A percentile compares a stretch with the other conserved stretches of the same genome.
Evolutionary conservation across 2,329 filamentous ascomycete species (phyloP).

Genomic region (Beauveria brongniartii): DNA sequence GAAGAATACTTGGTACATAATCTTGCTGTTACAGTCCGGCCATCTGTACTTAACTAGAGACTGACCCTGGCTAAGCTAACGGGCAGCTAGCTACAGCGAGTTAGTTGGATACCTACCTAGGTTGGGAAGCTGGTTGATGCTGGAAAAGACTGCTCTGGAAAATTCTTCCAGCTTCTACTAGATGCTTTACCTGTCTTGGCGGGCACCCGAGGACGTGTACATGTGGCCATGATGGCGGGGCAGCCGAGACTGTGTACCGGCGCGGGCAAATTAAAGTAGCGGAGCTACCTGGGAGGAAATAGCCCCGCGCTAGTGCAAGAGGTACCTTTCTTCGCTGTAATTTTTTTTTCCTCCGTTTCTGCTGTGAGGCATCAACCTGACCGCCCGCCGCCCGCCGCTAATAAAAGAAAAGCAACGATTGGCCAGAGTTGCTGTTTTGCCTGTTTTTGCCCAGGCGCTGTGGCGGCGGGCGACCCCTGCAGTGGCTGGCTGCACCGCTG

Average conservation of each 20-base stretch:
- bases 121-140: neutral
- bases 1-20: no score
- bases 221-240: slow-evolving; percentile 3
- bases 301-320: neutral
- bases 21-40: no score
- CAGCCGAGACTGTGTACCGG: slow-evolving; percentile 2
- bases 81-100: no score
- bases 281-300: neutral
- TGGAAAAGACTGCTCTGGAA: slow-evolving; percentile 16
- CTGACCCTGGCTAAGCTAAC: no score
- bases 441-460: neutral
- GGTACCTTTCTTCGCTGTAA: neutral
- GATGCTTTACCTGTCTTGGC: slow-evolving; percentile 9
- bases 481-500: neutral
- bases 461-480: neutral
- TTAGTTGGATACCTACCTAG: no score
- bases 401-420: neutral
- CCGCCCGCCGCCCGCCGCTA: neutral
- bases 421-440: neutral
- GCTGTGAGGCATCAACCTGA: neutral
- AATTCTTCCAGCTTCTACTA: slow-evolving; percentile 20
- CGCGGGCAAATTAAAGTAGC: neutral
- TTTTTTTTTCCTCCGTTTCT: neutral
- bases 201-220: slow-evolving; percentile 13
- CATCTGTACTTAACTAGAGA: no score